Base-by-base conservation (phyloP, 768 basidiomycete species). In the Termitomyces titanicus region DNA sequence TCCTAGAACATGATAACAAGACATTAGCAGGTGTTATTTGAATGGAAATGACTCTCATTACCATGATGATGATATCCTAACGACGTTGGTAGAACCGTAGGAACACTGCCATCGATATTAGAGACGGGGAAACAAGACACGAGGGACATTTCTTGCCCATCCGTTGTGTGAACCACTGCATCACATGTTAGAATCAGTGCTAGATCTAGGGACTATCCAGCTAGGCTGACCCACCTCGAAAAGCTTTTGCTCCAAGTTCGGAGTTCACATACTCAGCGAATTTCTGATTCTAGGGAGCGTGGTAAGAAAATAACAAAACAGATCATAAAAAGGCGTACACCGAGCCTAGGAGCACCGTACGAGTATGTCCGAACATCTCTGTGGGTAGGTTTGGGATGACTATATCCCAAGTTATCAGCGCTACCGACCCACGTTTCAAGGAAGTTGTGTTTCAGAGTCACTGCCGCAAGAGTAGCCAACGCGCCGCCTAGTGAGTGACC, bases 401-500 rank as follows among this genome's bases (percentile, higher is more conserved):
- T 6, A 46, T 11, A 18, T 1, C 25, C 33, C 42, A 8, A 24
- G 39, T 39, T n/a, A 33, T 48, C 31, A 12, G 9, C 4, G 20
- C 37, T 47, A 34, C 39, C 33, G 12, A 67, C 70, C 27, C 64
- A 73, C 70, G 43, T 64, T 20, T 68, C 68, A 1, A 71, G 68
- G 58, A 80, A 77, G 42, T 75, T 73, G 45, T 73, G 68, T 50
- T 73, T 71, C 18, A 82, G 53, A 3, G 75, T 67, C 13, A 82
- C 67, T 3, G 79, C 78, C 1, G 75, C 79, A 1, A 83, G 65
- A 3, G 77, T 70, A 1, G 83, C 74, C 5, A 84, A 63, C 0
- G 81, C 69, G 7, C 81, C 83, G 10, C 83, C 83, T 10, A 83
- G 65, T 1, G 82, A 83, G 61, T 84, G 83, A 0, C 83, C 83